Conservation (phyloP, 441 rosid genomes). For the Codiaeum variegatum region DNA sequence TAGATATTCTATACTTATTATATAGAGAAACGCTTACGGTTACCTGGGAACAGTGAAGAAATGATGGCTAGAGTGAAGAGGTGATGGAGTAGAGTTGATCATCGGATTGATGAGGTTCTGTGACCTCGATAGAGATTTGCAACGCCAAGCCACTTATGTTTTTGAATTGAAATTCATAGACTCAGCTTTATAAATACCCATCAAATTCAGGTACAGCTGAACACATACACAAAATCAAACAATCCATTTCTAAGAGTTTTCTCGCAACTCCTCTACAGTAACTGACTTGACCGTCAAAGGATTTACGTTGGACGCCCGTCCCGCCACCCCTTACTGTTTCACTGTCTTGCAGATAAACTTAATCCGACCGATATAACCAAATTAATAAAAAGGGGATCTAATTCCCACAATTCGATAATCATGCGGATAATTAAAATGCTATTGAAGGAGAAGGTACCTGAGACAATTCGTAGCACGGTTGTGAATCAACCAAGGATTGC, state of each 20-base stretch:
- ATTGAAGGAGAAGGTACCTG: slow-evolving; percentile 20
- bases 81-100: background rate
- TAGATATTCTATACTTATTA: background rate
- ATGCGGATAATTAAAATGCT: background rate
- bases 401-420: no score
- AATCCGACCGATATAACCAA: no score
- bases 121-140: slow-evolving; percentile 22
- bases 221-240: no score
- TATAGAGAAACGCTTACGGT: background rate
- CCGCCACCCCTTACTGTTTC: no score
- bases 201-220: no score
- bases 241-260: no score
- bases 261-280: no score
- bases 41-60: background rate
- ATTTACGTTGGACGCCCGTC: no score
- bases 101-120: background rate
- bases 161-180: background rate
- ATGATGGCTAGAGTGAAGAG: background rate
- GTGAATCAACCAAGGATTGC: slow-evolving; percentile 25
- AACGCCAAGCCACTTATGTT: slow-evolving; percentile 24
- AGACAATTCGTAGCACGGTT: slow-evolving; percentile 32
- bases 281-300: no score
- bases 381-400: no score
- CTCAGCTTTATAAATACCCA: no score
- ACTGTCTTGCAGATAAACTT: no score